A percentile compares a stretch with the other conserved stretches of the same genome.
Evolutionary conservation across 1,284 basidiomycete genomes (phyloP).

Genomic region (Sanguinoderma infundibulare): DNA sequence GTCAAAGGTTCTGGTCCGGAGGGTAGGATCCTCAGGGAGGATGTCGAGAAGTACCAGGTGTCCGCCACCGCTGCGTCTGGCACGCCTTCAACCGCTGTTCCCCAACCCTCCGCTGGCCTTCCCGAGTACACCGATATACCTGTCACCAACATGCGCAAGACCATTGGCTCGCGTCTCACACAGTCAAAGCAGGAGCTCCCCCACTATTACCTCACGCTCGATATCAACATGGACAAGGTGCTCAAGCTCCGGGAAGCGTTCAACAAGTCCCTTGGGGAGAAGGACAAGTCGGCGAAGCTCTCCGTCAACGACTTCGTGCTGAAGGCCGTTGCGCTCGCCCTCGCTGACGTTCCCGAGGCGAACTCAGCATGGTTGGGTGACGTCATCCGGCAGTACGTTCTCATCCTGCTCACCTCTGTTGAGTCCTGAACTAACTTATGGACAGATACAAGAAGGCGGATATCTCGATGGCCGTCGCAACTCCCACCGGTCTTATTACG

Average conservation of each 20-base stretch:
- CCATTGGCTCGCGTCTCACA: constrained; percentile 88
- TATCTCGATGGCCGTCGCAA: constrained; percentile 97
- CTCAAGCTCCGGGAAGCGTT: constrained; percentile 95
- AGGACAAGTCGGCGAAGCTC: constrained; percentile 87
- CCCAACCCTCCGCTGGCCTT: constrained; percentile 46
- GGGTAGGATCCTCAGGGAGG: constrained; percentile 92
- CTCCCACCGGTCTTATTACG: constrained; percentile 95
- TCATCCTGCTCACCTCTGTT: background rate
- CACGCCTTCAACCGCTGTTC: constrained; percentile 43
- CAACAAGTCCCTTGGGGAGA: constrained; percentile 88
- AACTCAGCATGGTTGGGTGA: constrained; percentile 99
- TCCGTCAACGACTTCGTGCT: constrained; percentile 99
- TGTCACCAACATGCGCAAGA: constrained; percentile 94
- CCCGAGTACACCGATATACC: constrained; percentile 90
- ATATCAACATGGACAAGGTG: constrained; percentile 97
- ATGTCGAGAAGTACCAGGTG: constrained; percentile 89
- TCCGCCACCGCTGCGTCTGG: constrained; percentile 49
- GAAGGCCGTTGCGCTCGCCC: constrained; percentile 91
- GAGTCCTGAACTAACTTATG: constrained; percentile 1
- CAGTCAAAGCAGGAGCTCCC: constrained; percentile 95
- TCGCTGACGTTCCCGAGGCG: constrained; percentile 95
- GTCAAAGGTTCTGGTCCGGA: constrained; percentile 95
- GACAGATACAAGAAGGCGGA: constrained; percentile 93
- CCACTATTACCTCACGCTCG: constrained; percentile 97
- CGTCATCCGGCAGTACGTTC: constrained; percentile 82